Evolutionary conservation across 2,329 filamentous ascomycete species (phyloP).

Genomic region (Claviceps sp.): DNA sequence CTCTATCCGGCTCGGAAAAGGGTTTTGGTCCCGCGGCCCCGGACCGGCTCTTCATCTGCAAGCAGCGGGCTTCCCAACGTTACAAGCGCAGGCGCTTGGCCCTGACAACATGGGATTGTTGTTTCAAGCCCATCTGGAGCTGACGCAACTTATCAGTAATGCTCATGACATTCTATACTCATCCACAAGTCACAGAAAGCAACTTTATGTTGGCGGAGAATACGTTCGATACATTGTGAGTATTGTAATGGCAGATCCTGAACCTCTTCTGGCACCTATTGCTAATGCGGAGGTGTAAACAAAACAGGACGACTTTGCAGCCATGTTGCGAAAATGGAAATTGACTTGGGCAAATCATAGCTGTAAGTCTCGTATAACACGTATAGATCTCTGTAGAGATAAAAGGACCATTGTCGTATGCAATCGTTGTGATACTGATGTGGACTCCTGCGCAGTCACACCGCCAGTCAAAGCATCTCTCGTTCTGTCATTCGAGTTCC

Average conservation of each 20-base stretch:
- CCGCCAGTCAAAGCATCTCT: constrained; percentile 53
- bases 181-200: constrained; percentile 54
- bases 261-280: neutral
- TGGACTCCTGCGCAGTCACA: constrained; percentile 30
- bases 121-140: constrained; percentile 57
- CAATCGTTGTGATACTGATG: no score
- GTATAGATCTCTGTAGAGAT: no score
- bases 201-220: constrained; percentile 56
- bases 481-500: constrained; percentile 58
- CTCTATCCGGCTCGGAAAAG: constrained; percentile 56
- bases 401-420: no score
- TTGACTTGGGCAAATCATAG: constrained; percentile 53
- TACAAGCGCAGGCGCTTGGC: constrained; percentile 42
- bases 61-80: constrained; percentile 53
- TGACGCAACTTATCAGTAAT: constrained; percentile 60
- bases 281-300: neutral
- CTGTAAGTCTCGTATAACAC: constrained; percentile 27
- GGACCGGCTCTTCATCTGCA: constrained; percentile 51
- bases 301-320: constrained; percentile 49
- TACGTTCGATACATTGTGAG: constrained; percentile 56
- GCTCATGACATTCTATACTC: constrained; percentile 63
- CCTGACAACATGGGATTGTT: constrained; percentile 55
- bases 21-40: constrained; percentile 61
- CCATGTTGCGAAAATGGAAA: constrained; percentile 57
- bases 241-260: neutral